Percentiles rank a stretch among this genome's conserved stretches.
Conservation (phyloP, 441 rosid species). For the Arabidopsis lyrata region DNA sequence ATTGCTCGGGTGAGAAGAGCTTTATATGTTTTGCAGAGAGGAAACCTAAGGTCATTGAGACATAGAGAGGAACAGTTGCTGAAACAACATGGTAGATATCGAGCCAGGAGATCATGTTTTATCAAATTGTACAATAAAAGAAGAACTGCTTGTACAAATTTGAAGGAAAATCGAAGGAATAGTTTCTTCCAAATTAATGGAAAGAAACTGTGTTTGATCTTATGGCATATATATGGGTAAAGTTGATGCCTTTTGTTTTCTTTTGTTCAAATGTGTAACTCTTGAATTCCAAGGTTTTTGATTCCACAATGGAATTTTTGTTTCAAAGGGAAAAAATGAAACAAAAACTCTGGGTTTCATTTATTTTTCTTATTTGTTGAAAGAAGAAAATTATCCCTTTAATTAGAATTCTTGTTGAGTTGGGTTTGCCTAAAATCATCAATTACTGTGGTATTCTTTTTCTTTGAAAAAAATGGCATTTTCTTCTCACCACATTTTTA, state of each 20-base stretch:
- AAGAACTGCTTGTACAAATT: not conserved
- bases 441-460: not conserved
- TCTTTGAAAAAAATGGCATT: not conserved
- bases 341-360: conserved; percentile 23
- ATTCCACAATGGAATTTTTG: conserved; percentile 29
- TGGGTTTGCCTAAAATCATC: conserved; percentile 19
- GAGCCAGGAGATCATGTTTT: conserved; percentile 60
- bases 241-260: conserved; percentile 38
- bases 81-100: conserved; percentile 82
- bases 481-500: conserved; percentile 17
- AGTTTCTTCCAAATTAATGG: conserved; percentile 17
- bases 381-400: not conserved
- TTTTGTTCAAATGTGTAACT: conserved; percentile 29
- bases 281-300: conserved; percentile 36
- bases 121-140: conserved; percentile 17
- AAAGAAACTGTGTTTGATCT: conserved; percentile 22
- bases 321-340: conserved; percentile 12
- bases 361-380: not conserved
- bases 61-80: conserved; percentile 87
- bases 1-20: conserved; percentile 83
- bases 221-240: conserved; percentile 39
- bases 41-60: conserved; percentile 79
- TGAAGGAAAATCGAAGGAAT: conserved; percentile 25
- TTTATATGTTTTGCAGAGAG: conserved; percentile 72
- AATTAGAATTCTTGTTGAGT: conserved; percentile 20